Percentiles rank a stretch among this genome's conserved stretches.
Conservation (phyloP, 192 early-diverging fungal species). For the Gaertneriomyces semiglobifer region DNA sequence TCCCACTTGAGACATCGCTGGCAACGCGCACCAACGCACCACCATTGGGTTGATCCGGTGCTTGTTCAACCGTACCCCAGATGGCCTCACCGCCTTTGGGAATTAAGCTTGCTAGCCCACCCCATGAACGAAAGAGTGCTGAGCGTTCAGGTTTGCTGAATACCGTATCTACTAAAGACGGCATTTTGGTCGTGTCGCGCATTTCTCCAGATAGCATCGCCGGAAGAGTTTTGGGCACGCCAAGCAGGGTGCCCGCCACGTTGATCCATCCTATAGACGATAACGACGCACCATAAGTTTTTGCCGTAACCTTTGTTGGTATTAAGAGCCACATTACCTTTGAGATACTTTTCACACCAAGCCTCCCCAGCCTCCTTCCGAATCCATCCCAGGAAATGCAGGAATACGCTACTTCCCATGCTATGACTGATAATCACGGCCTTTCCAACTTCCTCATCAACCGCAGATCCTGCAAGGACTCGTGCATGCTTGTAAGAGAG, state of each 20-base stretch:
- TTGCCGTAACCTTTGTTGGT: no score
- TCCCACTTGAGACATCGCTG: neutral
- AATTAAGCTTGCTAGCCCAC: slow-evolving; percentile 69
- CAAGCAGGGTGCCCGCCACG: slow-evolving; percentile 81
- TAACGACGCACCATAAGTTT: neutral
- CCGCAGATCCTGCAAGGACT: neutral
- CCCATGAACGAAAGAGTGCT: slow-evolving; percentile 74
- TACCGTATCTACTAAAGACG: slow-evolving; percentile 47
- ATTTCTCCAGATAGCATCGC: slow-evolving; percentile 57
- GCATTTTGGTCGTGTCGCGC: slow-evolving; percentile 77
- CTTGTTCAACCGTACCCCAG: slow-evolving; percentile 64
- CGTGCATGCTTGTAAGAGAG: slow-evolving; percentile 32
- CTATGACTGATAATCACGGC: slow-evolving; percentile 63
- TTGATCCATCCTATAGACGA: slow-evolving; percentile 57
- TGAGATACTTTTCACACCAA: slow-evolving; percentile 78
- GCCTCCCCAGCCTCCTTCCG: slow-evolving; percentile 61
- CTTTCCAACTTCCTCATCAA: slow-evolving; percentile 50
- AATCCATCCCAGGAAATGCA: slow-evolving; percentile 88
- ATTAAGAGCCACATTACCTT: slow-evolving; percentile 30
- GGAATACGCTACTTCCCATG: slow-evolving; percentile 68
- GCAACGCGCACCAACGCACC: neutral
- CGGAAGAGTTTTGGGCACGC: slow-evolving; percentile 65
- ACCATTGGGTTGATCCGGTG: slow-evolving; percentile 66
- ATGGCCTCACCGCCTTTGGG: slow-evolving; percentile 79
- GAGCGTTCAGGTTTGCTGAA: slow-evolving; percentile 74